These are phyloP conservation scores for Exophiala sp. DNA, from an alignment of 2,329 filamentous ascomycete genomes.

Conservation along the genomic window DNA sequence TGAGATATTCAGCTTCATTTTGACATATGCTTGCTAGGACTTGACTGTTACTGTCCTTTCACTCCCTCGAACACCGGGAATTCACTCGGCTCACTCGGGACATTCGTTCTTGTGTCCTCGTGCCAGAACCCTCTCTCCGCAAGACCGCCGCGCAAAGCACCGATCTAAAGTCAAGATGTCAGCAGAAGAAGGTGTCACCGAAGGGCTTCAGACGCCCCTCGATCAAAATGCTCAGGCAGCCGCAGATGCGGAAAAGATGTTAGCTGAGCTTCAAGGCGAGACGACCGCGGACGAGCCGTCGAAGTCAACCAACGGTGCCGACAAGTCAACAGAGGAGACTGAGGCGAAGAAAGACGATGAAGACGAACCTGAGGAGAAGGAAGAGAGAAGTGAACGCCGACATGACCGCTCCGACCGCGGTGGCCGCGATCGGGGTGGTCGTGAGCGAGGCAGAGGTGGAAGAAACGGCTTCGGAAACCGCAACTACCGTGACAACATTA, in stretches of 20 bases:
- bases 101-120: no score
- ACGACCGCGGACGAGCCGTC: conserved; percentile 3
- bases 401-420: conserved; percentile 14
- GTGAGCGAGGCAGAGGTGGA: conserved; percentile 28
- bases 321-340: conserved; percentile 29
- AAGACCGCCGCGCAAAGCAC: no score
- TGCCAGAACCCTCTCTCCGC: no score
- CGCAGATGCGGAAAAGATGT: conserved; percentile 45
- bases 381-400: conserved; percentile 20
- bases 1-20: no score
- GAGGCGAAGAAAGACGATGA: conserved; percentile 38
- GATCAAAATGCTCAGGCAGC: conserved; percentile 42
- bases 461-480: conserved; percentile 31
- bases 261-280: conserved; percentile 44
- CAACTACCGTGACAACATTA: conserved; percentile 55
- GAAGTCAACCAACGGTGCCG: conserved; percentile 14
- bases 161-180: conserved; percentile 18
- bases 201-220: conserved; percentile 22
- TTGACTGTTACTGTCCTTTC: no score
- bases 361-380: conserved; percentile 18
- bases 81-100: no score
- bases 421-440: conserved; percentile 5
- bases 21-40: no score
- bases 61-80: no score
- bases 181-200: conserved; percentile 24